A percentile compares a stretch with the other conserved stretches of the same genome.
Conservation (phyloP, 352 stramenopile species). For the Pseudoperonospora humuli region DNA sequence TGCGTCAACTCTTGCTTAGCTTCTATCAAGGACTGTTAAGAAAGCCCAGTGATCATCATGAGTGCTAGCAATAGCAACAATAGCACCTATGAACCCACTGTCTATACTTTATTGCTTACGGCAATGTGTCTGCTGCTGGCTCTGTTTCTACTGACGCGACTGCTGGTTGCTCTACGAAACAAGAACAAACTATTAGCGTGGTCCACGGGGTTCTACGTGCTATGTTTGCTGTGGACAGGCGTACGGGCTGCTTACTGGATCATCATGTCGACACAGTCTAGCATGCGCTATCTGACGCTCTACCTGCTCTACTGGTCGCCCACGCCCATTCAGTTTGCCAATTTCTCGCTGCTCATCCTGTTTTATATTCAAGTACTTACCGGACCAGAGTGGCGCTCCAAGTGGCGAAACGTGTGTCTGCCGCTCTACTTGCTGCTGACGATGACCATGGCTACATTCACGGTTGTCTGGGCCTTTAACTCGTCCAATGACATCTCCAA, state of each 20-base stretch:
- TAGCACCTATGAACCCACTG: slow-evolving; percentile 42
- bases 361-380: slow-evolving; percentile 87
- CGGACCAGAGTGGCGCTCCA: slow-evolving; percentile 56
- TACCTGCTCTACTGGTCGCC: slow-evolving; percentile 85
- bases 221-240: slow-evolving; percentile 77
- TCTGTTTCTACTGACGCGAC: slow-evolving; percentile 61
- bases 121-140: slow-evolving; percentile 68
- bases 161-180: slow-evolving; percentile 57
- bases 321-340: slow-evolving; percentile 84
- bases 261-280: slow-evolving; percentile 63
- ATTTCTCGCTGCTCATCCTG: slow-evolving; percentile 81
- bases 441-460: slow-evolving; percentile 80
- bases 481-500: slow-evolving; percentile 79
- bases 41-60: slow-evolving; percentile 5
- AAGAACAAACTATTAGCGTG: slow-evolving; percentile 82
- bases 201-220: slow-evolving; percentile 73
- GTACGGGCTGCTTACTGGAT: slow-evolving; percentile 81
- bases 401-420: slow-evolving; percentile 74
- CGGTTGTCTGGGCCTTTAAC: slow-evolving; percentile 78
- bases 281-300: slow-evolving; percentile 73
- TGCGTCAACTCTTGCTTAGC: background rate
- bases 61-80: slow-evolving; percentile 10
- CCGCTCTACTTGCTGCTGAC: slow-evolving; percentile 78
- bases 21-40: too few relatives aligned
- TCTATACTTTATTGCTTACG: slow-evolving; percentile 75